Evolutionary conservation across 2,329 filamentous ascomycete species (phyloP), one percentile per base, ranked within the genome.

Genomic region (Microcyclospora pomicola): DNA sequence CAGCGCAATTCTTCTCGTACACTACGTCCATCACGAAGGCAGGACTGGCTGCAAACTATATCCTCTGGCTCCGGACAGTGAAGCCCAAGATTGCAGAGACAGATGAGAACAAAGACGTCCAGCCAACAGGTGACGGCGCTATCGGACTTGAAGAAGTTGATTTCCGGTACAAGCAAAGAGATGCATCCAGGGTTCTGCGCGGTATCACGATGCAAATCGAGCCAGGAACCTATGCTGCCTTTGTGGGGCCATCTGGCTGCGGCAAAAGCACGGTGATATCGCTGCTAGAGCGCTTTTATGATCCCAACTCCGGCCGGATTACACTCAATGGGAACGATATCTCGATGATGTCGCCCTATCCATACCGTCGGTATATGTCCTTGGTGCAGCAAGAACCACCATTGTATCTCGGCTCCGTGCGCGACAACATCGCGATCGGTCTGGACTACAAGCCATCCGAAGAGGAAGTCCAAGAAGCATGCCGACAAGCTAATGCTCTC

Each of bases 321-420:
- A 50, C 45, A 1, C 42, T 67, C 24, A 77, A 83, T 52, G 74
- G 68, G 5, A 63, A 65, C 36, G 68, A 79, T 47, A 73, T 86
- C 32, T 55, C 63, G 1, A 54, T 65, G 1, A 54, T 84, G 37
- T 72, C 78, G 39, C 66, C 80, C 0, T 67, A 67, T 42, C 60
- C 68, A 13, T 84, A 84, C 53, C 72, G 82, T 31, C 66, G 68
- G 39, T 61, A 73, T 27, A 65, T 86, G 10, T 78, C 79, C 1
- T 68, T 87, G 0, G 82, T 87, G 0, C 75, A 79, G 3, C 82
- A 87, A 56, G 81, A 87, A 53, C 71, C 82, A 6, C 77, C 76
- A 0, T 66, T 87, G 0, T 85, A 82, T 51, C 75, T 77, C 54
- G 77, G 75, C 45, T 75, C 74, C 1, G 68, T 85, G 13, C 69